Evolutionary conservation across 306 rosid genomes (phyloP).

Genomic region (Prunus davidiana): DNA sequence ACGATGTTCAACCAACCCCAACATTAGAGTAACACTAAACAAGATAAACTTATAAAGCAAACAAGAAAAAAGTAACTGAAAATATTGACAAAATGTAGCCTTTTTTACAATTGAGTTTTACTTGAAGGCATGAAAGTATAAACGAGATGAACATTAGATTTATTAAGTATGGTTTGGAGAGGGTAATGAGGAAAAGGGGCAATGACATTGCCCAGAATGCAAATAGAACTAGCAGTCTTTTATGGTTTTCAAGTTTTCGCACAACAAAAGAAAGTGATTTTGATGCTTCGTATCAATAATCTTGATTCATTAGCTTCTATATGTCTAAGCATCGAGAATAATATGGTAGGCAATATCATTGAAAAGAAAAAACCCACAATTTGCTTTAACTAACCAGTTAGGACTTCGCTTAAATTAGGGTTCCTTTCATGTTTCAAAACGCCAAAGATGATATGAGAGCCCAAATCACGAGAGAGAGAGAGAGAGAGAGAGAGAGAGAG

Average conservation of each 20-base stretch:
- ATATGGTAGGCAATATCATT: background rate
- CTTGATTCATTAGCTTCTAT: background rate
- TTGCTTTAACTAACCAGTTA: slow-evolving; percentile 12
- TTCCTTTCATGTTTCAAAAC: background rate
- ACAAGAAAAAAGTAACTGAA: background rate
- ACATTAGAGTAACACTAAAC: background rate
- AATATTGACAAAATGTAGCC: background rate
- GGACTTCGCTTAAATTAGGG: slow-evolving; percentile 32
- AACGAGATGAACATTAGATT: background rate
- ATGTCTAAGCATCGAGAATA: background rate
- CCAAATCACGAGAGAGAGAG: slow-evolving; percentile 10
- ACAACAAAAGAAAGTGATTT: background rate
- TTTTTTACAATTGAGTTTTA: background rate
- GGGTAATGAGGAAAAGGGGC: background rate
- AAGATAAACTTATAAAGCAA: background rate
- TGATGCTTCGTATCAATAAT: background rate
- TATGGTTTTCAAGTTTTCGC: background rate
- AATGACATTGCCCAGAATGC: background rate
- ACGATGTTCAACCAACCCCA: background rate
- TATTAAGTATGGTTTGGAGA: background rate
- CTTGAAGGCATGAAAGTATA: background rate
- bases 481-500: slow-evolving; percentile 4
- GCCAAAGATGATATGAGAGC: slow-evolving; percentile 16
- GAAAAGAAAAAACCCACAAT: background rate
- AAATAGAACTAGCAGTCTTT: background rate